phyloP scores from a whole-genome alignment of 208 protist genomes.

The Trypanosoma scelopori region DNA sequence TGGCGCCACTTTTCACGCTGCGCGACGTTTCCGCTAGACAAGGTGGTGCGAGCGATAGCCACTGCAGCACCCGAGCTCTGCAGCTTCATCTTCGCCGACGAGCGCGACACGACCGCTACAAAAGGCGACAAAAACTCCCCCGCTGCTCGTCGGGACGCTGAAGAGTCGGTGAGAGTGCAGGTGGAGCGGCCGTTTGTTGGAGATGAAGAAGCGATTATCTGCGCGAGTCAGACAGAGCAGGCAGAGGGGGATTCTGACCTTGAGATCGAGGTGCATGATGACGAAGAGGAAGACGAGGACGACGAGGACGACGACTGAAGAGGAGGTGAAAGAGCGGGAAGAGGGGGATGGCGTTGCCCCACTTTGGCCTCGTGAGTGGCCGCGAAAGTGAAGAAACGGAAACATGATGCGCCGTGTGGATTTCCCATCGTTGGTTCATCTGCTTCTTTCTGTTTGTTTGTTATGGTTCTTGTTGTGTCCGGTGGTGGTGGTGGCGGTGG shows the following conservation, averaged over 20 bases:
- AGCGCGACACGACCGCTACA: constrained; percentile 76
- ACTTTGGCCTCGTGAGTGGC: no score
- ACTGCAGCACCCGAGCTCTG: constrained; percentile 48
- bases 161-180: constrained; percentile 21
- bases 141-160: not conserved
- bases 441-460: not conserved
- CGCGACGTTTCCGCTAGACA: constrained; percentile 73
- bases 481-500: no score
- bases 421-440: no score
- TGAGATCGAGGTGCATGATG: constrained; percentile 74
- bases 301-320: not conserved
- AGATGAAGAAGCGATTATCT: constrained; percentile 77
- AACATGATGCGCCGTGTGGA: not conserved
- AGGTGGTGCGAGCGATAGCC: constrained; percentile 62
- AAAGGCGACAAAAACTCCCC: constrained; percentile 9
- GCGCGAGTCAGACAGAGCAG: constrained; percentile 66
- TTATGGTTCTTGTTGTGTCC: no score
- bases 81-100: constrained; percentile 87
- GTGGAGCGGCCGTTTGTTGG: constrained; percentile 68
- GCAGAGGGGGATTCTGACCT: constrained; percentile 52
- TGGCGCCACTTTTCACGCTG: constrained; percentile 80
- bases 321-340: constrained; percentile 3
- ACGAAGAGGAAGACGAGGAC: constrained; percentile 51
- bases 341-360: not conserved
- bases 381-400: no score